These are phyloP conservation scores for Podospora anserina DNA, from an alignment of 495 filamentous ascomycete genomes.

Conservation along the genomic window DNA sequence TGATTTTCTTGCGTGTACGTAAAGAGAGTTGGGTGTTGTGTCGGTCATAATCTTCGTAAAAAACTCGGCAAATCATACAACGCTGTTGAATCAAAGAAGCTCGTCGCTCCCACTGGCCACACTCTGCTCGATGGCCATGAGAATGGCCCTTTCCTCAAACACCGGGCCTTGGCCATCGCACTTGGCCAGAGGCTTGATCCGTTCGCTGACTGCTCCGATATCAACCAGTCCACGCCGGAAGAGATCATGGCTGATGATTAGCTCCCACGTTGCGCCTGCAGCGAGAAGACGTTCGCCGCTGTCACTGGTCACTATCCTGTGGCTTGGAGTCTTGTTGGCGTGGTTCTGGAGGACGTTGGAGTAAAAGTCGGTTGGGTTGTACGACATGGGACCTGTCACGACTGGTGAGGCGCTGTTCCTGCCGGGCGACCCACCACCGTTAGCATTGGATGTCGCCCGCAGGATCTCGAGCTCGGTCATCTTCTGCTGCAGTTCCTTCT, in stretches of 20 bases:
- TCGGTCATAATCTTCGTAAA: background rate
- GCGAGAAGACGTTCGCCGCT: constrained; percentile 76
- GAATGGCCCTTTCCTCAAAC: constrained; percentile 74
- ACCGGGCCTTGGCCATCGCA: constrained; percentile 91
- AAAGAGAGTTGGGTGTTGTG: background rate
- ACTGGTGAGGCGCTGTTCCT: constrained; percentile 27
- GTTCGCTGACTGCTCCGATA: constrained; percentile 71
- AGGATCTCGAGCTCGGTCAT: constrained; percentile 92
- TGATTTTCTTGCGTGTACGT: background rate
- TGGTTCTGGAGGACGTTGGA: constrained; percentile 52
- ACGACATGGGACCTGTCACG: constrained; percentile 68
- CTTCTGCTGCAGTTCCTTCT: constrained; percentile 73
- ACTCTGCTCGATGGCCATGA: constrained; percentile 73
- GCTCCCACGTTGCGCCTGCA: constrained; percentile 82
- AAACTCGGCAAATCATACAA: background rate
- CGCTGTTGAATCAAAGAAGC: constrained; percentile 52
- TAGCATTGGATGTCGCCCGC: constrained; percentile 64
- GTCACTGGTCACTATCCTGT: constrained; percentile 65
- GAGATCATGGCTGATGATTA: constrained; percentile 78
- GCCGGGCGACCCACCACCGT: constrained; percentile 21
- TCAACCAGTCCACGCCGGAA: constrained; percentile 82
- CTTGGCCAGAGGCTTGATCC: constrained; percentile 69
- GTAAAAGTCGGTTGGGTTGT: constrained; percentile 70
- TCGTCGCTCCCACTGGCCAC: constrained; percentile 70
- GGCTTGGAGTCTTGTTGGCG: constrained; percentile 58